Percentiles rank a stretch among this genome's conserved stretches.
Evolutionary conservation across 768 basidiomycete species (phyloP).

Genomic region (Mycena epipterygia): DNA sequence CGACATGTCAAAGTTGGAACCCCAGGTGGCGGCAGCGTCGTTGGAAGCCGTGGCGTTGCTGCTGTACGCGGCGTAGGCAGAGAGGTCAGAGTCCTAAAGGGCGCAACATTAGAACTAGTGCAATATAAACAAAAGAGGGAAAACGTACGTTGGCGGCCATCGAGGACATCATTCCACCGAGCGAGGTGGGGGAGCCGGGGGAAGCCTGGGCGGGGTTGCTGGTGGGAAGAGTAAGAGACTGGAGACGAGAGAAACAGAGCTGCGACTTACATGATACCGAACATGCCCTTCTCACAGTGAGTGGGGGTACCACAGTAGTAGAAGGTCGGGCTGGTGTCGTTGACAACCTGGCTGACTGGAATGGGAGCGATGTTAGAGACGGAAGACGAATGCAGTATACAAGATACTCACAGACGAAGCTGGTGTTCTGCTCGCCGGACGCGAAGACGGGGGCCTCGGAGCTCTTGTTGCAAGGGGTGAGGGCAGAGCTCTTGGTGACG

Average conservation of each 20-base stretch:
- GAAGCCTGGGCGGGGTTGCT: conserved; percentile 71
- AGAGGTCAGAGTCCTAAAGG: conserved; percentile 65
- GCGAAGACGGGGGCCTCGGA: conserved; percentile 65
- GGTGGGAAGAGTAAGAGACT: conserved; percentile 24
- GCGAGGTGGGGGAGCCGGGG: conserved; percentile 58
- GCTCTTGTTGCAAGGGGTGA: conserved; percentile 82
- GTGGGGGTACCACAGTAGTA: conserved; percentile 79
- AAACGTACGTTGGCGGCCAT: conserved; percentile 60
- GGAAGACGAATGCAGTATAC: background rate
- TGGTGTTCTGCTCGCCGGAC: conserved; percentile 73
- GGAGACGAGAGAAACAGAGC: background rate
- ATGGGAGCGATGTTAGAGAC: background rate
- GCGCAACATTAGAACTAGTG: background rate
- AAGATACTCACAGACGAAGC: conserved; percentile 69
- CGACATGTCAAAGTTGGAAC: conserved; percentile 70
- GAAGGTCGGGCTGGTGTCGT: conserved; percentile 79
- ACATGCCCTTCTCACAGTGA: conserved; percentile 90
- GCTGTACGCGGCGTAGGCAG: conserved; percentile 69
- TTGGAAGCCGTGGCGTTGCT: conserved; percentile 62
- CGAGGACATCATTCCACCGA: conserved; percentile 65
- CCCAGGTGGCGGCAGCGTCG: conserved; percentile 68
- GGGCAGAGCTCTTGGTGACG: conserved; percentile 81
- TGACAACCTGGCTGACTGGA: conserved; percentile 77
- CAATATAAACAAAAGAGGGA: conserved; percentile 10
- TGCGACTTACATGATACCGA: conserved; percentile 73